Conservation (phyloP, 495 filamentous ascomycete species). For the Ramalina intermedia region DNA sequence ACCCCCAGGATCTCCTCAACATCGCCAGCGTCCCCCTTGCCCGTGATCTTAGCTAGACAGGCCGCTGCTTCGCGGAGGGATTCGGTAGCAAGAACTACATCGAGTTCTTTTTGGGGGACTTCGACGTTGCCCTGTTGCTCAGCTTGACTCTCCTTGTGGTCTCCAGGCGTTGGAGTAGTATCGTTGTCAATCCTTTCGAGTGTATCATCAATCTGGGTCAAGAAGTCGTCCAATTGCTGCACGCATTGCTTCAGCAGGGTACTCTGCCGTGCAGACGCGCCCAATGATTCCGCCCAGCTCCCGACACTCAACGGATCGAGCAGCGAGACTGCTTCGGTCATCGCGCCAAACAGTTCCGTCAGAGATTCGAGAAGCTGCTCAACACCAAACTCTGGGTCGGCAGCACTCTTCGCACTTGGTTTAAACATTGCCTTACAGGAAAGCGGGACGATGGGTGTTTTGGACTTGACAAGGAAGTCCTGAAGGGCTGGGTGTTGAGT, state of each 20-base stretch:
- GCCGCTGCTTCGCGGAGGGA: slow-evolving; percentile 70
- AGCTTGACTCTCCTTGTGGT: slow-evolving; percentile 20
- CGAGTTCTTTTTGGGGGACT: slow-evolving; percentile 27
- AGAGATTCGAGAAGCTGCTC: slow-evolving; percentile 53
- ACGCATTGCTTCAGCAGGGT: slow-evolving; percentile 62
- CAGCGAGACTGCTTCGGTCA: slow-evolving; percentile 45
- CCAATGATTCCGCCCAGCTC: slow-evolving; percentile 68
- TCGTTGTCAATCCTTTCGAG: no score
- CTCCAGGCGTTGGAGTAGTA: background rate
- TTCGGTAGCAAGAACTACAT: slow-evolving; percentile 93
- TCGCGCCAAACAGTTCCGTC: slow-evolving; percentile 49
- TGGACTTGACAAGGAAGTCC: background rate
- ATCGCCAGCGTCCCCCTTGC: slow-evolving; percentile 73
- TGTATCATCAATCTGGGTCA: slow-evolving; percentile 22
- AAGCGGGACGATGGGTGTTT: slow-evolving; percentile 36
- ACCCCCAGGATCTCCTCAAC: slow-evolving; percentile 95
- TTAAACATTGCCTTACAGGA: slow-evolving; percentile 43
- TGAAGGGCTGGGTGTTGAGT: background rate
- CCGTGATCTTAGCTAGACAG: slow-evolving; percentile 71
- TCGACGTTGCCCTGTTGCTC: slow-evolving; percentile 17
- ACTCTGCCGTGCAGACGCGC: slow-evolving; percentile 79
- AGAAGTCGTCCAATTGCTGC: slow-evolving; percentile 53
- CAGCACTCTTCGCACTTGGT: background rate
- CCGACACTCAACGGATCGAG: slow-evolving; percentile 20
- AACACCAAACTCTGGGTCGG: slow-evolving; percentile 42